A percentile compares a stretch with the other conserved stretches of the same genome.
These are phyloP conservation scores for Metschnikowia similis DNA, from an alignment of 805 yeast species.

Conservation along the genomic window DNA sequence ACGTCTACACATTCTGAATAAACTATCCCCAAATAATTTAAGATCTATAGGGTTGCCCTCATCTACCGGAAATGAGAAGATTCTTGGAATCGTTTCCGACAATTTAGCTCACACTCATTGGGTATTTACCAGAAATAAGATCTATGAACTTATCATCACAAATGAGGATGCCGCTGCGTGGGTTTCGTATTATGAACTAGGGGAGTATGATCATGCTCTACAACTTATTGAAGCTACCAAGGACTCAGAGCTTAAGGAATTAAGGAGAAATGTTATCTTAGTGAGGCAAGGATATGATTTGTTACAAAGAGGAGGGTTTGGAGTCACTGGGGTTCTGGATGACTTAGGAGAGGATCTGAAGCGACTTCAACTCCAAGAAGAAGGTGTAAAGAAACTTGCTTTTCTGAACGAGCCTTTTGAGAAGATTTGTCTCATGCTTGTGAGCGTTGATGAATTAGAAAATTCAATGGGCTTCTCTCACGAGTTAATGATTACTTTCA, in stretches of 20 bases:
- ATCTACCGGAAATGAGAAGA: slow-evolving; percentile 4
- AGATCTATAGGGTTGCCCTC: slow-evolving; percentile 3
- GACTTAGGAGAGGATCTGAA: not conserved
- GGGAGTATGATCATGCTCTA: slow-evolving; percentile 63
- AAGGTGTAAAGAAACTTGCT: slow-evolving; percentile 48
- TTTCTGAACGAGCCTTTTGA: slow-evolving; percentile 65
- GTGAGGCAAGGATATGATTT: slow-evolving; percentile 54
- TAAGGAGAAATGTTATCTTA: slow-evolving; percentile 42
- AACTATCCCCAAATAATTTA: slow-evolving; percentile 20
- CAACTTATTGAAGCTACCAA: slow-evolving; percentile 9
- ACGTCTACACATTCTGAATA: slow-evolving; percentile 25
- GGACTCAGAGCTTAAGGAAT: not conserved
- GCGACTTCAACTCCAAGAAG: slow-evolving; percentile 7
- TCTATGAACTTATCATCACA: slow-evolving; percentile 68
- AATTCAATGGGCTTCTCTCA: slow-evolving; percentile 18
- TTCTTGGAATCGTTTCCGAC: slow-evolving; percentile 32
- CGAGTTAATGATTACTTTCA: slow-evolving; percentile 30
- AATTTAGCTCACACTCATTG: slow-evolving; percentile 57
- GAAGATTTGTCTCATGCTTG: slow-evolving; percentile 53
- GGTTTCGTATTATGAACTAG: slow-evolving; percentile 34
- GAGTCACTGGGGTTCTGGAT: slow-evolving; percentile 2
- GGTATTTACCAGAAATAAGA: slow-evolving; percentile 57
- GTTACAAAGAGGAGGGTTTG: slow-evolving; percentile 15
- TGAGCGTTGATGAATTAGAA: slow-evolving; percentile 13
- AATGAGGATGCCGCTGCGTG: slow-evolving; percentile 75